Conservation (phyloP, 1,284 basidiomycete species). For the Heterobasidion annosum region DNA sequence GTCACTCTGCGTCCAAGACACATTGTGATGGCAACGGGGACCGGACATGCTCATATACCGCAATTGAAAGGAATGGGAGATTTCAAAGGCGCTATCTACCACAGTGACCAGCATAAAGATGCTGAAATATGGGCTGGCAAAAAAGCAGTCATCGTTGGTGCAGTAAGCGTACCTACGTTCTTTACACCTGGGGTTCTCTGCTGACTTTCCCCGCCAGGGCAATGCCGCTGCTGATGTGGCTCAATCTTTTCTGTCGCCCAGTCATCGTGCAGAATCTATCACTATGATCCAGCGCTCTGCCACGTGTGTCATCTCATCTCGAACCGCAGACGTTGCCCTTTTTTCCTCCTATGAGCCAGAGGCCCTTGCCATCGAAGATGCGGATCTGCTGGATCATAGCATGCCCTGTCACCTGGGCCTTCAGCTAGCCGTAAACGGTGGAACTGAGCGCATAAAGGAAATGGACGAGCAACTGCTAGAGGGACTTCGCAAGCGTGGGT, state of each 20-base stretch:
- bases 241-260: not conserved
- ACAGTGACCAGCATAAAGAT: not conserved
- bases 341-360: not conserved
- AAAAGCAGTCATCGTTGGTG: not conserved
- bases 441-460: not conserved
- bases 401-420: not conserved
- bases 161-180: not conserved
- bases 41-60: not conserved
- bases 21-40: not conserved
- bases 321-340: not conserved
- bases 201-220: not conserved
- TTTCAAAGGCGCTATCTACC: not conserved
- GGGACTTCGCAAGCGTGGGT: not conserved
- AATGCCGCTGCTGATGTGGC: not conserved
- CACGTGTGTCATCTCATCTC: not conserved
- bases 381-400: not conserved
- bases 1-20: not conserved
- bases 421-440: not conserved
- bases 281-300: not conserved
- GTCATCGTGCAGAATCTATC: not conserved
- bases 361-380: not conserved
- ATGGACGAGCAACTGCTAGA: not conserved
- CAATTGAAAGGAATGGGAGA: not conserved
- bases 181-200: not conserved
- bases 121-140: not conserved